These are phyloP conservation scores for Cicer pinnatifidum DNA, from an alignment of 306 rosid genomes.

Conservation along the genomic window DNA sequence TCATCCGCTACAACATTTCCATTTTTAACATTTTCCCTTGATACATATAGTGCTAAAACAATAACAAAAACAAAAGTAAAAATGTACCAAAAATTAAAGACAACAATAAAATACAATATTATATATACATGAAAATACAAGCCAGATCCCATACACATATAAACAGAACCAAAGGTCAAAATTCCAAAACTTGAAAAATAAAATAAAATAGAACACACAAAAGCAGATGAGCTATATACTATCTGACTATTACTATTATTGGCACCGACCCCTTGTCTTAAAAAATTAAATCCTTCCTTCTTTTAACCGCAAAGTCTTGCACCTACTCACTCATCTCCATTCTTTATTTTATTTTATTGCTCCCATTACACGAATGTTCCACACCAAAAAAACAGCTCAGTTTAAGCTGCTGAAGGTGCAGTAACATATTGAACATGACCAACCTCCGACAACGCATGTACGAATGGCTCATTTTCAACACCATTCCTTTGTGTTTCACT, in stretches of 20 bases:
- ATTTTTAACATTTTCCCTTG: not conserved
- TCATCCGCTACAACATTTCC: too few relatives aligned
- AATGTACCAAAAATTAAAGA: not conserved
- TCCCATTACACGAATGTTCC: not conserved
- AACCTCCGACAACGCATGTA: constrained; percentile 58
- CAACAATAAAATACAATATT: not conserved
- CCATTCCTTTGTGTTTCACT: not conserved
- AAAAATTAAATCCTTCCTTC: too few relatives aligned
- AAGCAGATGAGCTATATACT: not conserved
- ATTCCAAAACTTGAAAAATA: not conserved
- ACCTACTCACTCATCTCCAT: not conserved
- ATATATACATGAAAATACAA: not conserved
- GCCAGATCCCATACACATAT: not conserved
- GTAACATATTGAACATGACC: constrained; percentile 56
- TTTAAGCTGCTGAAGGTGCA: constrained; percentile 78
- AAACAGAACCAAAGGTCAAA: not conserved
- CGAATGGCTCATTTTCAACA: constrained; percentile 52
- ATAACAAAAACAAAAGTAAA: not conserved
- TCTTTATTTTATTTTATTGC: not conserved
- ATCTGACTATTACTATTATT: not conserved
- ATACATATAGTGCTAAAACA: not conserved
- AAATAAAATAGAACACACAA: not conserved
- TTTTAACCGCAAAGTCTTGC: not conserved
- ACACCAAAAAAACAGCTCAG: not conserved
- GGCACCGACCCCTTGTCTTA: too few relatives aligned